These are phyloP conservation scores for Amanita pseudoporphyria DNA, from an alignment of 768 basidiomycete genomes.

Conservation along the genomic window DNA sequence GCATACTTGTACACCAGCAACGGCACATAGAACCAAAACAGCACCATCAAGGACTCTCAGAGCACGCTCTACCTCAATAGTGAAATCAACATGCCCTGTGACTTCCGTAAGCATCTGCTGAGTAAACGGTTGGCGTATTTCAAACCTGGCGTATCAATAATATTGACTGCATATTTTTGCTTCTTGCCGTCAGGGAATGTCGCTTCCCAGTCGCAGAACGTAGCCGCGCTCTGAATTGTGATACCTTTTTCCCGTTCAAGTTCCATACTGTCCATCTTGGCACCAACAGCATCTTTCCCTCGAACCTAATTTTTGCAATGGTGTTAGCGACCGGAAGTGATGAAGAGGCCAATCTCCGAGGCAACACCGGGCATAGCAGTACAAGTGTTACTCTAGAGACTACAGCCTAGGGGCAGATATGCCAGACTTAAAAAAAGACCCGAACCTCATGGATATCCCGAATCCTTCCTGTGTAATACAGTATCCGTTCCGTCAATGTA, in stretches of 20 bases:
- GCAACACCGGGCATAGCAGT: not conserved
- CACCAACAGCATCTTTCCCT: slow-evolving; percentile 91
- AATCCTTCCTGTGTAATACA: slow-evolving; percentile 96
- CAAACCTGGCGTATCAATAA: slow-evolving; percentile 94
- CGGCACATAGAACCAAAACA: slow-evolving; percentile 91
- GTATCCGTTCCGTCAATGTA: slow-evolving; percentile 89
- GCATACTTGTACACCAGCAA: slow-evolving; percentile 84
- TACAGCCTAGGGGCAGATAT: slow-evolving; percentile 11
- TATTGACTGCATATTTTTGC: slow-evolving; percentile 89
- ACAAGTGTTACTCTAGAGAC: not conserved
- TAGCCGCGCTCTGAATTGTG: slow-evolving; percentile 97
- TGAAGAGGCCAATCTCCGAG: not conserved
- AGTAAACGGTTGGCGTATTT: not conserved
- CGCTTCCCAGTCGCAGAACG: slow-evolving; percentile 94
- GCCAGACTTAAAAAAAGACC: slow-evolving; percentile 4
- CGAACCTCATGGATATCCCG: slow-evolving; percentile 92
- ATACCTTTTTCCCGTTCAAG: slow-evolving; percentile 98
- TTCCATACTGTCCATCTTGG: slow-evolving; percentile 99
- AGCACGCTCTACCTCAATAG: slow-evolving; percentile 97
- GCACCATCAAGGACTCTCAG: slow-evolving; percentile 95
- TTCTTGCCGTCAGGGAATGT: slow-evolving; percentile 50
- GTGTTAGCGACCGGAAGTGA: slow-evolving; percentile 4
- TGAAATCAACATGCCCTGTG: slow-evolving; percentile 96
- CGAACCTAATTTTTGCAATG: slow-evolving; percentile 47
- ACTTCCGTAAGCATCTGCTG: slow-evolving; percentile 2